Conservation (phyloP, 352 stramenopile genomes). For the Globisporangium emineosum region DNA sequence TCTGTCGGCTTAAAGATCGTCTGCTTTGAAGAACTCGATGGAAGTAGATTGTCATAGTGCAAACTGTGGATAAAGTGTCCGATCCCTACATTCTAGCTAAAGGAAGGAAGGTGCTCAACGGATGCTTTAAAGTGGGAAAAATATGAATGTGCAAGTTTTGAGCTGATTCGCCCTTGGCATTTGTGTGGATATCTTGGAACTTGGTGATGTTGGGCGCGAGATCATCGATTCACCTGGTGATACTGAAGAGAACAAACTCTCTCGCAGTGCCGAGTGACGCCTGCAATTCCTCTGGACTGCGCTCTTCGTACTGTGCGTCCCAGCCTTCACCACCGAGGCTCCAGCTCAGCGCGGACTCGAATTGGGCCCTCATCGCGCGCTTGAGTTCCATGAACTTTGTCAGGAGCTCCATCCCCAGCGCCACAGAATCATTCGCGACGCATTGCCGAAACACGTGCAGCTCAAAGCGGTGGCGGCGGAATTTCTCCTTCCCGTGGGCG, state of each 20-base stretch:
- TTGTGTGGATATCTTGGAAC: not conserved
- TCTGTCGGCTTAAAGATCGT: constrained; percentile 2
- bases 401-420: not conserved
- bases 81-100: not conserved
- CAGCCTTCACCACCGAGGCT: constrained; percentile 8
- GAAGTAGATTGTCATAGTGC: not conserved
- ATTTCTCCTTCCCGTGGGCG: not conserved
- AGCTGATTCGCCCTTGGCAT: not conserved
- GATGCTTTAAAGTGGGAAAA: not conserved
- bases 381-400: not conserved
- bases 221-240: not conserved
- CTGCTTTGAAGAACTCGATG: too few species aligned
- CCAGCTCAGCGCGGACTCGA: constrained; percentile 3
- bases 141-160: constrained; percentile 3
- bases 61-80: not conserved
- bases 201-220: too few species aligned
- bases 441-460: constrained; percentile 11
- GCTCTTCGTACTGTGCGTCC: constrained; percentile 6
- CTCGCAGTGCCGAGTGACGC: constrained; percentile 6
- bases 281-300: constrained; percentile 2
- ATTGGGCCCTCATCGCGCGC: not conserved
- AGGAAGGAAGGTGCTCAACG: not conserved
- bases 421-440: constrained; percentile 6
- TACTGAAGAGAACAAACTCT: constrained; percentile 8
- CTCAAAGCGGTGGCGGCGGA: constrained; percentile 10